A percentile compares a stretch with the other conserved stretches of the same genome.
phyloP scores from a whole-genome alignment of 2,329 filamentous ascomycete species.

The Aspergillus glaucus region DNA sequence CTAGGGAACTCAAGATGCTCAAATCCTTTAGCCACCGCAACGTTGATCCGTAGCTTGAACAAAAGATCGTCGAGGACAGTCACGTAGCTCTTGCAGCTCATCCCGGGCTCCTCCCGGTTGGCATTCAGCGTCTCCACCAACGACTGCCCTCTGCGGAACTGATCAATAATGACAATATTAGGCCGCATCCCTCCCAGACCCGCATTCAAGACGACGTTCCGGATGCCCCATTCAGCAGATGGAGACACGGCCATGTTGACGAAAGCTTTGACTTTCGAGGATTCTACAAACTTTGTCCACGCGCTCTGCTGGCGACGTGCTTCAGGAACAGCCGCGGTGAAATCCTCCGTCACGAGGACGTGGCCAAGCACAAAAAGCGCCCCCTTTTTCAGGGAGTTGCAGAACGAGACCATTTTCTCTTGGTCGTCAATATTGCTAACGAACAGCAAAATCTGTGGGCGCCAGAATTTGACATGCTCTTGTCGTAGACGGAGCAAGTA shows the following conservation, averaged over 20 bases:
- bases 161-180: conserved; percentile 77
- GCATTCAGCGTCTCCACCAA: conserved; percentile 50
- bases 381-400: conserved; percentile 85
- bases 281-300: conserved; percentile 84
- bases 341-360: conserved; percentile 80
- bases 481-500: conserved; percentile 76
- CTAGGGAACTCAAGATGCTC: conserved; percentile 67
- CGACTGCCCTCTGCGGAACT: conserved; percentile 58
- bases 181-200: conserved; percentile 83
- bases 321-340: conserved; percentile 70
- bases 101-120: conserved; percentile 57
- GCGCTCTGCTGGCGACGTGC: conserved; percentile 72
- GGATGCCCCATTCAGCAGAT: conserved; percentile 73
- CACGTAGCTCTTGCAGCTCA: conserved; percentile 67
- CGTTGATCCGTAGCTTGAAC: conserved; percentile 71
- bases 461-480: conserved; percentile 91
- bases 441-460: conserved; percentile 77
- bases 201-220: conserved; percentile 74
- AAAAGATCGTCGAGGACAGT: conserved; percentile 78
- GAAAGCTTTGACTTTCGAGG: conserved; percentile 80
- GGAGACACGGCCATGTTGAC: conserved; percentile 81
- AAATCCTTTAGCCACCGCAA: conserved; percentile 78
- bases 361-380: conserved; percentile 79
- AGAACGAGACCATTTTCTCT: conserved; percentile 80
- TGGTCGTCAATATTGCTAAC: conserved; percentile 77